phyloP scores from a whole-genome alignment of 352 stramenopile genomes.

The Phytophthora kernoviae region DNA sequence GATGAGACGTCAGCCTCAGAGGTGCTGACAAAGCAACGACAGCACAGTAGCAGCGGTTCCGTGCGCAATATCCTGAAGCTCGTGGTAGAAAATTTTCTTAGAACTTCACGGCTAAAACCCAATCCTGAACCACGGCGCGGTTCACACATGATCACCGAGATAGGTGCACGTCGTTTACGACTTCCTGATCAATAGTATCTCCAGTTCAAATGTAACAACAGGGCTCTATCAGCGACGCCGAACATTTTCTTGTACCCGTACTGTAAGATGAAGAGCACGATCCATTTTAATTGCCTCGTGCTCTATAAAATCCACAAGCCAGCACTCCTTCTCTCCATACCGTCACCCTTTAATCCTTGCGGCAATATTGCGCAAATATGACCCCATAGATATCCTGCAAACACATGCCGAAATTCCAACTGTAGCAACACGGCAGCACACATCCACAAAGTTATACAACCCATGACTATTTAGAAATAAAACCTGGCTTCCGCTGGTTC shows the following conservation, averaged over 20 bases:
- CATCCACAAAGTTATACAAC: slow-evolving; percentile 3
- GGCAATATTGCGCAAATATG: too few relatives aligned
- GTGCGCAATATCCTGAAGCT: slow-evolving; percentile 70
- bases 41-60: slow-evolving; percentile 61
- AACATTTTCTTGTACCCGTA: too few relatives aligned
- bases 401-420: not conserved
- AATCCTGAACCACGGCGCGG: slow-evolving; percentile 39
- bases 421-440: not conserved
- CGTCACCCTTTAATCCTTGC: too few relatives aligned
- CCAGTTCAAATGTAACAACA: not conserved
- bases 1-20: slow-evolving; percentile 22
- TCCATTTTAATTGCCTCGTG: too few relatives aligned
- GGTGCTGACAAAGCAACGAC: slow-evolving; percentile 10
- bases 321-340: too few relatives aligned
- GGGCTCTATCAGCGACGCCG: not conserved
- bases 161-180: slow-evolving; percentile 26
- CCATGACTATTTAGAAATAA: slow-evolving; percentile 36
- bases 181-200: slow-evolving; percentile 11
- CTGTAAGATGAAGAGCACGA: too few relatives aligned
- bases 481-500: slow-evolving; percentile 15
- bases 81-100: slow-evolving; percentile 55
- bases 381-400: too few relatives aligned
- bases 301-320: too few relatives aligned
- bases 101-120: slow-evolving; percentile 32
- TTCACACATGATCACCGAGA: slow-evolving; percentile 52